Evolutionary conservation across 2,329 filamentous ascomycete species (phyloP), one percentile per base, ranked within the genome.

Genomic region (Xylaria sp.): DNA sequence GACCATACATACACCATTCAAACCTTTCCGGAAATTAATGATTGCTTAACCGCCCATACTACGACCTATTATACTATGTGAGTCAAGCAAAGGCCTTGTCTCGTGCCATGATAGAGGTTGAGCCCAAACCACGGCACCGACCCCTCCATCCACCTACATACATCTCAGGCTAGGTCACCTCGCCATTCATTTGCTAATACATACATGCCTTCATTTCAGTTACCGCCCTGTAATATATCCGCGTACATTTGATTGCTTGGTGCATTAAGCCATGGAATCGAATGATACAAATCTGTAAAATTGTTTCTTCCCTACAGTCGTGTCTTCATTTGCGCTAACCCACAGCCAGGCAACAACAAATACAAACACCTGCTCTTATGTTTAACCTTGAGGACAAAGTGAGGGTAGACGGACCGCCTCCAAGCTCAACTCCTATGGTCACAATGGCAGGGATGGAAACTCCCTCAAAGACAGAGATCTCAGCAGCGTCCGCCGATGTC

Each of bases 361-460:
- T 83, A 74, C 82, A 83, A 71, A 79, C 81, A 76, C 79, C 83
- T 73, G 82, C 81, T 72, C 85, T 85, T 78, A 79, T 79, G 67
- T 85, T 85, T 72, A 79, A 80, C 62, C 80, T 81, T 64, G 81
- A 83, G 77, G 83, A 81, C 76, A 83, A 82, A 69, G 82, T 81
- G 73, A 79, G 78, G 72, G 81, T 80, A 77, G 82, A 84, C 73
- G 77, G 80, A 54, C 79, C 79, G 25, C 72, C 79, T 56, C 78
- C 81, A 64, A 80, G 79, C 63, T 81, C 82, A 63, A 78, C 79
- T 65, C 80, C 82, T 53, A 77, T 82, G 61, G 76, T 80, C 71
- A 81, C 79, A 67, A 87, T 88, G 84, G 84, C 83, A 75, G 81
- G 81, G 65, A 83, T 77, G 74, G 84, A 87, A 63, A 79, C 86